A percentile compares a stretch with the other conserved stretches of the same genome.
Conservation (phyloP, 345 rosid genomes). For the Punica granatum region DNA sequence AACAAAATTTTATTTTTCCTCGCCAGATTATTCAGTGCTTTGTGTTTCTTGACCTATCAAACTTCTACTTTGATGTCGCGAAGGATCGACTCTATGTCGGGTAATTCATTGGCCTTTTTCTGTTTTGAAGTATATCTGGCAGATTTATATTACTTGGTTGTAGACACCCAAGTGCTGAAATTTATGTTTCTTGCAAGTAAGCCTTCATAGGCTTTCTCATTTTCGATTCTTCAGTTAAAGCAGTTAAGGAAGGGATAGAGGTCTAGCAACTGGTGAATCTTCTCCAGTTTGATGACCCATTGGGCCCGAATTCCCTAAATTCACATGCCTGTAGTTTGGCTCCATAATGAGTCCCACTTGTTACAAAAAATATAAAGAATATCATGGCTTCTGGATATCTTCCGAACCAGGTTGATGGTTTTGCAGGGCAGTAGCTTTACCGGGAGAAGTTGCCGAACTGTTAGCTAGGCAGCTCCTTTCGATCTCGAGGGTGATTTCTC, state of each 20-base stretch:
- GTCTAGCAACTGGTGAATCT: neutral
- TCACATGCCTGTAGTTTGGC: neutral
- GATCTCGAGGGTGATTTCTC: slow-evolving; percentile 70
- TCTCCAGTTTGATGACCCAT: neutral
- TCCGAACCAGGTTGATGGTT: neutral
- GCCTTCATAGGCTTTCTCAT: neutral
- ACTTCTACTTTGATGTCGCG: slow-evolving; percentile 90
- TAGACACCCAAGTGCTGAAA: neutral
- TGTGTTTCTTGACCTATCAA: slow-evolving; percentile 80
- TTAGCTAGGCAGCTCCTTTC: slow-evolving; percentile 84
- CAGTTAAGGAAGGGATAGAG: neutral
- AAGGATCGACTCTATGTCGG: slow-evolving; percentile 96
- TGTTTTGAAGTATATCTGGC: slow-evolving; percentile 4
- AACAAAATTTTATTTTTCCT: neutral
- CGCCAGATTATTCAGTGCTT: slow-evolving; percentile 79
- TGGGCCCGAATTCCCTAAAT: neutral
- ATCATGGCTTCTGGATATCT: neutral
- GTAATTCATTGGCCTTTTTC: slow-evolving; percentile 38
- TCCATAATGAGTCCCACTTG: neutral
- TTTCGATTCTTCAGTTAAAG: neutral
- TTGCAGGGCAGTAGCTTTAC: slow-evolving; percentile 73
- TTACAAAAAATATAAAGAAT: neutral
- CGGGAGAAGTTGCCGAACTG: slow-evolving; percentile 92
- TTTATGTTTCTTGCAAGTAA: neutral
- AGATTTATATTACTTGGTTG: too few relatives aligned